Evolutionary conservation across 768 basidiomycete genomes (phyloP).

Genomic region (Termitomyces eurrhizus): DNA sequence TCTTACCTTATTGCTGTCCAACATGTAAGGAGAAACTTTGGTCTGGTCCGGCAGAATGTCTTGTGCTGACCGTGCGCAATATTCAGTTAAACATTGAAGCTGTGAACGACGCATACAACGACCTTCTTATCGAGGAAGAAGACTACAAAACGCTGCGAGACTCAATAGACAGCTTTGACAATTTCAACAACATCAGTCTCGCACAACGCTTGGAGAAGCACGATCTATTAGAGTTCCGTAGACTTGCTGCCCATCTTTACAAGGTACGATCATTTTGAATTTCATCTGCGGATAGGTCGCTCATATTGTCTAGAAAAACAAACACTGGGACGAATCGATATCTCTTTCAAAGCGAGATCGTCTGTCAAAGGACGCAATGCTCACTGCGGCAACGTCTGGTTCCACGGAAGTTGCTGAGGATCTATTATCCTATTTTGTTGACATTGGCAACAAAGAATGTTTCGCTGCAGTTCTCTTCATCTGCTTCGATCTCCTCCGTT

Average conservation of each 20-base stretch:
- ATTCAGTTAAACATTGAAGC: conserved; percentile 87
- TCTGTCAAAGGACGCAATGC: conserved; percentile 93
- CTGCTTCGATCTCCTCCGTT: conserved; percentile 93
- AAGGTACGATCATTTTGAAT: conserved; percentile 50
- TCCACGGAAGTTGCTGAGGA: conserved; percentile 94
- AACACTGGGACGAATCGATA: conserved; percentile 95
- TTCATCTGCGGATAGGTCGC: not conserved
- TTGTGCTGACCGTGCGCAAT: not conserved
- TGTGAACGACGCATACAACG: conserved; percentile 97
- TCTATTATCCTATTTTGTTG: conserved; percentile 92
- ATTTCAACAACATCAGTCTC: conserved; percentile 89
- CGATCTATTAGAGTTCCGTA: conserved; percentile 89
- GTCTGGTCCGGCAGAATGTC: not conserved
- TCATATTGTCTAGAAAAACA: conserved; percentile 67
- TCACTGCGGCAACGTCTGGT: conserved; percentile 83
- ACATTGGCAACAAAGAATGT: conserved; percentile 98
- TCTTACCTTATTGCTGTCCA: conserved; percentile 97
- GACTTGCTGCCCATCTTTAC: conserved; percentile 94
- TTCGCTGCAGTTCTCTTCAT: conserved; percentile 87
- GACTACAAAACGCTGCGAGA: conserved; percentile 97
- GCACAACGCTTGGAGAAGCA: conserved; percentile 86
- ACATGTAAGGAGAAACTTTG: conserved; percentile 53
- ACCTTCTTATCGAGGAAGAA: conserved; percentile 98
- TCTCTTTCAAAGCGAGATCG: conserved; percentile 94
- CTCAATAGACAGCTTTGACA: conserved; percentile 97